These are phyloP conservation scores for Xylariaceae sp. DNA, from an alignment of 2,329 filamentous ascomycete genomes.

Conservation along the genomic window DNA sequence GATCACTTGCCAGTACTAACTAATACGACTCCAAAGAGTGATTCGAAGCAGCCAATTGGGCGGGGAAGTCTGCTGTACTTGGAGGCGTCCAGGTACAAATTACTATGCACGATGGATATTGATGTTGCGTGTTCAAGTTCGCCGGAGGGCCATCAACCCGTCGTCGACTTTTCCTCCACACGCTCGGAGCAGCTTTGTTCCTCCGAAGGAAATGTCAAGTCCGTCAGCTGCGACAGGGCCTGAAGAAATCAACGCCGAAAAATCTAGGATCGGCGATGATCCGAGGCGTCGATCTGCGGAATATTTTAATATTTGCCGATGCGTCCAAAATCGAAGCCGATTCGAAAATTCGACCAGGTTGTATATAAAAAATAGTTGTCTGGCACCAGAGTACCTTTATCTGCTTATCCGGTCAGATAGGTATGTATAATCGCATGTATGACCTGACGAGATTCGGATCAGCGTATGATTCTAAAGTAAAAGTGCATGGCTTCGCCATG, in stretches of 20 bases:
- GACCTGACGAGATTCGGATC: slow-evolving; percentile 32
- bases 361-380: slow-evolving; percentile 7
- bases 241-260: slow-evolving; percentile 1
- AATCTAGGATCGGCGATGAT: slow-evolving; percentile 4
- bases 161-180: slow-evolving; percentile 12
- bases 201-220: too few species aligned
- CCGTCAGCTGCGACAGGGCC: background rate
- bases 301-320: background rate
- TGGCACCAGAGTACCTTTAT: background rate
- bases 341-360: slow-evolving; percentile 5
- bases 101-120: slow-evolving; percentile 8
- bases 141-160: slow-evolving; percentile 12
- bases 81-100: slow-evolving; percentile 18
- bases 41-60: slow-evolving; percentile 16
- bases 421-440: slow-evolving; percentile 15
- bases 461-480: slow-evolving; percentile 24
- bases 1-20: slow-evolving; percentile 2
- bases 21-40: slow-evolving; percentile 10
- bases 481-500: slow-evolving; percentile 22
- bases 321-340: background rate
- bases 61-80: slow-evolving; percentile 15
- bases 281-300: background rate
- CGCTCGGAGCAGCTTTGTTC: background rate
- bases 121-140: slow-evolving; percentile 6
- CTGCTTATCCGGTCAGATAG: slow-evolving; percentile 14